Percentiles rank a stretch among this genome's conserved stretches.
Evolutionary conservation across 1,284 basidiomycete genomes (phyloP).

Genomic region (Puccinia novopanici): DNA sequence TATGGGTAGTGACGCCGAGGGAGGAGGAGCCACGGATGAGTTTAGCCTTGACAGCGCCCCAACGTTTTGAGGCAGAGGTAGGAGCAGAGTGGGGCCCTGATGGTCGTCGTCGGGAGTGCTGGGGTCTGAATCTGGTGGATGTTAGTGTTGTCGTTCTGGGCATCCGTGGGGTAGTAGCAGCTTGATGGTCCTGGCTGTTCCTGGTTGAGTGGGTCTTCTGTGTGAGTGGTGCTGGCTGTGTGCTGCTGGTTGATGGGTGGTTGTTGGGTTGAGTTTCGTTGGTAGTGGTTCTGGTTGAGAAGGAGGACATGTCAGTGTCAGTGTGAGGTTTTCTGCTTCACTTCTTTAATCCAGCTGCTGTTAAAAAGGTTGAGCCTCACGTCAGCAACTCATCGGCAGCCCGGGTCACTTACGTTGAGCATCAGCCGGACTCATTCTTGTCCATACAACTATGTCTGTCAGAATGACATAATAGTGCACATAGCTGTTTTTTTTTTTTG

Average conservation of each 20-base stretch:
- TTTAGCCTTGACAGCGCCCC: slow-evolving; percentile 37
- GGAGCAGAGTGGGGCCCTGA: not conserved
- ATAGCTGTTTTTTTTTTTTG: too few relatives aligned
- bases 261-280: slow-evolving; percentile 63
- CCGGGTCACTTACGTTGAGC: too few relatives aligned
- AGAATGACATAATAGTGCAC: too few relatives aligned
- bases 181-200: not conserved
- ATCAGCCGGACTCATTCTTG: too few relatives aligned
- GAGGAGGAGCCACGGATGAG: slow-evolving; percentile 19
- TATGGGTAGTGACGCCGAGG: not conserved
- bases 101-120: not conserved
- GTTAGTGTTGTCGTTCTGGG: not conserved
- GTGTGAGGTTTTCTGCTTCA: too few relatives aligned
- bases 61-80: slow-evolving; percentile 22
- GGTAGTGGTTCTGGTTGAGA: not conserved
- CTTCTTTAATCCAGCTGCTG: too few relatives aligned
- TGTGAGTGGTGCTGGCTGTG: slow-evolving; percentile 54
- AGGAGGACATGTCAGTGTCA: not conserved
- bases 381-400: too few relatives aligned
- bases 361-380: too few relatives aligned
- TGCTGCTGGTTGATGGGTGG: slow-evolving; percentile 57
- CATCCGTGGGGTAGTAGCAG: not conserved
- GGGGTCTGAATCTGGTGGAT: not conserved
- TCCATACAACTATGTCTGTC: too few relatives aligned
- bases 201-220: not conserved